Evolutionary conservation across 139 green algal genomes (phyloP), one percentile per base, ranked within the genome.

Genomic region (Coelastrella sp.): DNA sequence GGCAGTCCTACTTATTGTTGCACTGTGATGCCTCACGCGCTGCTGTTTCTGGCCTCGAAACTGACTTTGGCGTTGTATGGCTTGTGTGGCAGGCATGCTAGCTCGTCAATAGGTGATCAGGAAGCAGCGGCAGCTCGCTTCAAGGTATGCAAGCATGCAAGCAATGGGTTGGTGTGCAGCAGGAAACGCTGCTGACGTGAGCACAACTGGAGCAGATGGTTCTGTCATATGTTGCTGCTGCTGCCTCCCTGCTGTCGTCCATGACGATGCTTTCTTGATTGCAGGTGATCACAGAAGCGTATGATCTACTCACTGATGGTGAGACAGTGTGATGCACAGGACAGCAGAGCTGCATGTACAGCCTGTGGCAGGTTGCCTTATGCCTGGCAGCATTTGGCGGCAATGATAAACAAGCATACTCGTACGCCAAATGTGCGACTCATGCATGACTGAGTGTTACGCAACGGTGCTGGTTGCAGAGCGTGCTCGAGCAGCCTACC

Each of bases 241-340:
- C 11, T 67, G 72, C 21, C n/a, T 37, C 13, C 9, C 30, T 51
- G 67, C 21, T 43, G 64, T 30, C 25, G 27, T 7, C 19, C 21
- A 32, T 5, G 27, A 13, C 23, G 43, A 30, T 40, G 9, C 8
- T 27, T 19, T 6, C 37, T 51, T 76, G 35, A 5, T 2, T 45
- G 72, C 72, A 80, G 72, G 72, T 80, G 21, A 80, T 80, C 45
- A 67, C 72, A 30, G 34, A 80, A 25, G 72, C 72, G 17, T 80
- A 80, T 25, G 32, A 80, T 34, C 25, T 45, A 5, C 48, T 80
- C 11, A 80, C 72, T 45, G 48, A 80, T 66, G 72, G 72, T 80
- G 48, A 64, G 72, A 15, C 7, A 35, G 45, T 3, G 2, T 21
- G 19, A 5, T n/a, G 41, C 23, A 41, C 23, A 41, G 8, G 48